Percentiles rank a stretch among this genome's conserved stretches.
phyloP scores from a whole-genome alignment of 441 rosid species.

The Adansonia gregorii region DNA sequence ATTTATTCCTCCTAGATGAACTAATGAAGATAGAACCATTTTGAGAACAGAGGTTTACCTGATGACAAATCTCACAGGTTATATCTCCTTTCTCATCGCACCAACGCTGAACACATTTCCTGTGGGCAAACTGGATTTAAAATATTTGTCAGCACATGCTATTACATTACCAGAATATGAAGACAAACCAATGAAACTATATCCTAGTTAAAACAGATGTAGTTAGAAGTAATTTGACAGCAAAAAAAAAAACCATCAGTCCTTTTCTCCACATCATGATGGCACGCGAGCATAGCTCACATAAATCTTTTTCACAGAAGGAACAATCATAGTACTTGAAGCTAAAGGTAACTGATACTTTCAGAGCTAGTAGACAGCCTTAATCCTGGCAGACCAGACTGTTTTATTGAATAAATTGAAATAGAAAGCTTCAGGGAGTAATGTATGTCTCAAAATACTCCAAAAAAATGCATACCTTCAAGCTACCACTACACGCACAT shows the following conservation, averaged over 20 bases:
- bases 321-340: neutral
- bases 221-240: neutral
- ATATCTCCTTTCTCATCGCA: conserved; percentile 92
- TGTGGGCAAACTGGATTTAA: conserved; percentile 64
- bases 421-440: neutral
- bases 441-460: neutral
- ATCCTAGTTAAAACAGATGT: neutral
- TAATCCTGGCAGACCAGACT: neutral
- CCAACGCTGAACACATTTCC: conserved; percentile 97
- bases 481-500: conserved; percentile 76
- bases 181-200: neutral
- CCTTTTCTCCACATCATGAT: neutral
- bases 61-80: conserved; percentile 91
- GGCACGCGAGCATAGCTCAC: neutral
- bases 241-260: neutral
- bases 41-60: conserved; percentile 47
- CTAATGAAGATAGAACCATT: conserved; percentile 7
- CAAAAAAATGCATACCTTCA: conserved; percentile 53
- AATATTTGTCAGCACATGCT: conserved; percentile 26
- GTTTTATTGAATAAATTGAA: neutral
- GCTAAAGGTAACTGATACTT: neutral
- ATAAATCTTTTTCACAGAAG: neutral
- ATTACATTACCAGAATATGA: neutral
- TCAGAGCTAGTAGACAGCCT: conserved; percentile 1
- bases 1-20: conserved; percentile 7